These are phyloP conservation scores for Sporothrix pseudoabietina DNA, from an alignment of 2,329 filamentous ascomycete genomes.

Conservation along the genomic window DNA sequence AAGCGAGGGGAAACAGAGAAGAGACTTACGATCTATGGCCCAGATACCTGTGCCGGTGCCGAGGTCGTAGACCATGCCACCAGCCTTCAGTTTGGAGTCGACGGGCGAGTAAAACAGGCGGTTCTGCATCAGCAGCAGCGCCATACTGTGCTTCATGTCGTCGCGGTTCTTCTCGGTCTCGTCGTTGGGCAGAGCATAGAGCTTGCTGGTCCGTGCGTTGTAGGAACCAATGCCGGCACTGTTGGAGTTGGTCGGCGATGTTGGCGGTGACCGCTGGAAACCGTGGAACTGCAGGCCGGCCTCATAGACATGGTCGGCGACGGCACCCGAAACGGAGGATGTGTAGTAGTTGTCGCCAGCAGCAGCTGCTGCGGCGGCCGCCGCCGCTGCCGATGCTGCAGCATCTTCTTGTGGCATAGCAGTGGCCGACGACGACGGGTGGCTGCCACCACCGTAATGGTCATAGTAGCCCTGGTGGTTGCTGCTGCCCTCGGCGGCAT, in stretches of 20 bases:
- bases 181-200: slow-evolving; percentile 45
- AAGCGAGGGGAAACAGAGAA: neutral
- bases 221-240: slow-evolving; percentile 33
- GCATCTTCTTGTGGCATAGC: neutral
- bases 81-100: slow-evolving; percentile 43
- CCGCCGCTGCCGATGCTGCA: neutral
- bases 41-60: slow-evolving; percentile 57
- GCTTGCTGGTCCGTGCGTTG: slow-evolving; percentile 27
- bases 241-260: slow-evolving; percentile 33
- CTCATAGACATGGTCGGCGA: slow-evolving; percentile 42
- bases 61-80: slow-evolving; percentile 51
- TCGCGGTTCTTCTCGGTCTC: slow-evolving; percentile 47
- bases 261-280: slow-evolving; percentile 36
- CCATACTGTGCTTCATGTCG: slow-evolving; percentile 47
- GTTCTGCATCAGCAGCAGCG: slow-evolving; percentile 43
- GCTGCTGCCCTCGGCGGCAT: slow-evolving; percentile 13
- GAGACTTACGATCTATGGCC: slow-evolving; percentile 45
- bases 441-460: neutral
- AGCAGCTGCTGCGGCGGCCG: neutral
- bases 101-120: slow-evolving; percentile 51
- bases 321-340: slow-evolving; percentile 38
- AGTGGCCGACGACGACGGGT: neutral
- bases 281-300: slow-evolving; percentile 44
- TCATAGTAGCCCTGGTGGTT: neutral
- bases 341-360: slow-evolving; percentile 35